phyloP scores from a whole-genome alignment of 2,329 filamentous ascomycete species.

The Massarina eburnea region DNA sequence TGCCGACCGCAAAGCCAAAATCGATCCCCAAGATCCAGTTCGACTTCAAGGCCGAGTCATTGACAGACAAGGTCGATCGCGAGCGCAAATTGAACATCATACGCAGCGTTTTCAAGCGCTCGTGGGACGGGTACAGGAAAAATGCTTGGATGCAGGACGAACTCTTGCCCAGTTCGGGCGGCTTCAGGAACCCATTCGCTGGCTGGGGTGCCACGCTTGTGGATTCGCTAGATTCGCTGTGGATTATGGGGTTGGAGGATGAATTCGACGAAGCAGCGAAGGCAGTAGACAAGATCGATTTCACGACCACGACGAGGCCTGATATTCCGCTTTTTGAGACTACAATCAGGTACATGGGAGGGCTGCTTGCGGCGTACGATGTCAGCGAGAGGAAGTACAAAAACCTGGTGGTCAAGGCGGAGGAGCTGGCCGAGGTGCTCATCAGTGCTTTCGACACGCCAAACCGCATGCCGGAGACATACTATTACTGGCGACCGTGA shows the following conservation, averaged over 20 bases:
- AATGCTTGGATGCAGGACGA: slow-evolving; percentile 88
- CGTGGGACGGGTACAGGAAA: slow-evolving; percentile 80
- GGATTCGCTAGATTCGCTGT: slow-evolving; percentile 71
- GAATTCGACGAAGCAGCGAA: slow-evolving; percentile 67
- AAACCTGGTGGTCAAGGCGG: slow-evolving; percentile 62
- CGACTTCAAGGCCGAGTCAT: slow-evolving; percentile 66
- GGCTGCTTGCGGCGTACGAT: slow-evolving; percentile 70
- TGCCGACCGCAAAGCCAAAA: slow-evolving; percentile 73
- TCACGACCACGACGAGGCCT: slow-evolving; percentile 53
- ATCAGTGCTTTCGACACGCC: slow-evolving; percentile 69
- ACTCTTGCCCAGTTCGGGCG: slow-evolving; percentile 70
- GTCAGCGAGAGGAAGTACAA: slow-evolving; percentile 57
- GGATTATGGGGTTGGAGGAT: slow-evolving; percentile 68
- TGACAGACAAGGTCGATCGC: slow-evolving; percentile 55
- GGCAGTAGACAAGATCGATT: slow-evolving; percentile 62
- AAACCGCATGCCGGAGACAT: slow-evolving; percentile 64
- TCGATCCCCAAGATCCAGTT: slow-evolving; percentile 76
- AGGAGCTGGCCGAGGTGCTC: slow-evolving; percentile 64
- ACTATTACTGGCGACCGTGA: slow-evolving; percentile 58
- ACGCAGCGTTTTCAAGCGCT: slow-evolving; percentile 71
- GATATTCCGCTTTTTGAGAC: slow-evolving; percentile 71
- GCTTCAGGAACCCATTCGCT: slow-evolving; percentile 78
- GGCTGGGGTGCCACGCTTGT: slow-evolving; percentile 89
- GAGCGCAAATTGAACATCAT: slow-evolving; percentile 66
- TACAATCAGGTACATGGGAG: slow-evolving; percentile 70